Percentiles rank a stretch among this genome's conserved stretches.
phyloP scores from a whole-genome alignment of 2,329 filamentous ascomycete genomes.

The Colletotrichum godetiae region DNA sequence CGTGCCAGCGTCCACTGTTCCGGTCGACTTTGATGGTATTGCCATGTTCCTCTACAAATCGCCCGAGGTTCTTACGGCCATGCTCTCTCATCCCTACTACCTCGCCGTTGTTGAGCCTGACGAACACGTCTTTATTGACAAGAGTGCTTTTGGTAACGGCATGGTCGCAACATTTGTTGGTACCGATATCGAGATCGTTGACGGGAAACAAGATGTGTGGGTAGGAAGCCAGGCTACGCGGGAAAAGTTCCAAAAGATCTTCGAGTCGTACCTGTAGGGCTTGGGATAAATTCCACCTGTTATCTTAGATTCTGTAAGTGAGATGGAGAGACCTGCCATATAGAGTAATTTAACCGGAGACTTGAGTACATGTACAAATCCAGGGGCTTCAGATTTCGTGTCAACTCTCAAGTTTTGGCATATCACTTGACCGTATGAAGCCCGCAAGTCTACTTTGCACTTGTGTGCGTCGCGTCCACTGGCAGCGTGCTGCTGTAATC shows the following conservation, averaged over 20 bases:
- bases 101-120: slow-evolving; percentile 42
- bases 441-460: background rate
- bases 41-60: slow-evolving; percentile 44
- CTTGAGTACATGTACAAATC: background rate
- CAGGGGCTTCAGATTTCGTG: background rate
- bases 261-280: slow-evolving; percentile 34
- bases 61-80: slow-evolving; percentile 37
- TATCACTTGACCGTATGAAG: too few relatives aligned
- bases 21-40: slow-evolving; percentile 43
- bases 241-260: slow-evolving; percentile 40
- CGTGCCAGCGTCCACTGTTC: slow-evolving; percentile 35
- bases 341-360: background rate
- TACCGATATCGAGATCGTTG: slow-evolving; percentile 40
- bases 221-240: slow-evolving; percentile 33
- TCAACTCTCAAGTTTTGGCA: background rate
- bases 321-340: background rate
- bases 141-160: slow-evolving; percentile 40
- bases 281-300: background rate
- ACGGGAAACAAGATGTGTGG: slow-evolving; percentile 41
- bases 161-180: slow-evolving; percentile 44
- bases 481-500: background rate
- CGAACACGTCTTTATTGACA: slow-evolving; percentile 45
- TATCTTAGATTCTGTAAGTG: background rate
- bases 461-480: background rate
- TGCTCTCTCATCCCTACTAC: slow-evolving; percentile 45